phyloP scores from a whole-genome alignment of 257 asterid genomes.

The Gentiana dahurica region DNA sequence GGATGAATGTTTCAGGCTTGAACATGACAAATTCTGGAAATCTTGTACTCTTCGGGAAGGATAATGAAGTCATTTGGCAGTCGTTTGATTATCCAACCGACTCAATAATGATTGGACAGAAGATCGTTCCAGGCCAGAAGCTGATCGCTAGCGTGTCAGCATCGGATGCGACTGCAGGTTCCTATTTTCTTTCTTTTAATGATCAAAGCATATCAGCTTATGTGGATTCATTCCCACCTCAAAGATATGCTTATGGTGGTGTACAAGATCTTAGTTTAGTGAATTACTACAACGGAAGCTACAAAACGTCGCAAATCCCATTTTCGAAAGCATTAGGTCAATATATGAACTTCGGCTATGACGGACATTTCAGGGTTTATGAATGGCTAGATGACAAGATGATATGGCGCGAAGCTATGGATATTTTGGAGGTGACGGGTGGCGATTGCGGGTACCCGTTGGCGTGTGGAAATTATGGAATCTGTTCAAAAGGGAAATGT shows the following conservation, averaged over 20 bases:
- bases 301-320: neutral
- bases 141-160: conserved; percentile 12
- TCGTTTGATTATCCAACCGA: conserved; percentile 16
- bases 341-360: conserved; percentile 10
- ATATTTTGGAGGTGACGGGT: neutral
- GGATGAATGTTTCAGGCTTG: conserved; percentile 8
- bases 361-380: conserved; percentile 19
- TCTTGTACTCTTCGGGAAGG: conserved; percentile 8
- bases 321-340: neutral
- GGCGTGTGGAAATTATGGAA: conserved; percentile 11
- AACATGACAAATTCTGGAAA: conserved; percentile 12
- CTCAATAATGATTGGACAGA: conserved; percentile 5
- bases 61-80: conserved; percentile 12
- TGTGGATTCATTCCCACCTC: conserved; percentile 11
- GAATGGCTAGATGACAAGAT: neutral
- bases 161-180: conserved; percentile 6
- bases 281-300: conserved; percentile 7
- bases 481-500: conserved; percentile 12
- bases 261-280: neutral
- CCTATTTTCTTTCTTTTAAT: neutral
- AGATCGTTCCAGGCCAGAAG: conserved; percentile 1
- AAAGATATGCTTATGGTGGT: neutral
- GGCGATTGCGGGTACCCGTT: conserved; percentile 10
- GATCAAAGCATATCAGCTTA: neutral
- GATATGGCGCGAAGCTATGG: neutral